Evolutionary conservation across 2,329 filamentous ascomycete species (phyloP), one percentile per base, ranked within the genome.

Genomic region (Aspergillus novofumigatus): DNA sequence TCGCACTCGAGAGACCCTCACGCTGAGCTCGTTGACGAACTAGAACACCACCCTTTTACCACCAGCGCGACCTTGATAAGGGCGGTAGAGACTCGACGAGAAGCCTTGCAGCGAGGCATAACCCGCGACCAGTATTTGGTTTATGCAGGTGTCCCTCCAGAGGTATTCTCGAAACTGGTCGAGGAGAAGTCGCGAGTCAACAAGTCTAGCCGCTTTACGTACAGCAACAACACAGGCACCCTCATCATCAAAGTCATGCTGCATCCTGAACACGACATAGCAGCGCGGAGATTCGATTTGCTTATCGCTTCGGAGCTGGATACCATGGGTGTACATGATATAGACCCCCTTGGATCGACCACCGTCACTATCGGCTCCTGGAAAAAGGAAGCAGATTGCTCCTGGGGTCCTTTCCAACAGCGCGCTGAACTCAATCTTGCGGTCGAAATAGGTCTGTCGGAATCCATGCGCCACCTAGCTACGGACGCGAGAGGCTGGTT

Each of bases 311-410:
- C 52, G 14, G 53, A 63, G 50, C 56, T 63, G 41, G 42, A 14
- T 55, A 44, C 50, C 25, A 58, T 63, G 55, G 58, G 63, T 17
- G 28, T 62, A 25, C 14, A 41, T 55, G 59, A 61, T 4, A 45
- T 63, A 41, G 49, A 21, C 45, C 52, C 59, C 52, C 54, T 58
- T 29, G 58, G 59, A 51, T 61, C 59, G 21, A 55, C 61, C 41
- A 65, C 59, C 51, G 55, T 62, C 51, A 61, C 55, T 17, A n/a
- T 61, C 53, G 61, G 61, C 54, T 55, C 54, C 54, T 63, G 63
- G 63, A 61, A 49, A 52, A 65, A 61, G 45, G 59, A 63, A 44
- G 61, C 61, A 35, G 59, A 65, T 49, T 62, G 57, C 56, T 63
- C 55, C 55, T 65, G 58, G 57, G 58, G 58, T 57, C 61, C 62